A percentile compares a stretch with the other conserved stretches of the same genome.
Conservation (phyloP, 1,139 yeast species). For the Meyerozyma sp. region DNA sequence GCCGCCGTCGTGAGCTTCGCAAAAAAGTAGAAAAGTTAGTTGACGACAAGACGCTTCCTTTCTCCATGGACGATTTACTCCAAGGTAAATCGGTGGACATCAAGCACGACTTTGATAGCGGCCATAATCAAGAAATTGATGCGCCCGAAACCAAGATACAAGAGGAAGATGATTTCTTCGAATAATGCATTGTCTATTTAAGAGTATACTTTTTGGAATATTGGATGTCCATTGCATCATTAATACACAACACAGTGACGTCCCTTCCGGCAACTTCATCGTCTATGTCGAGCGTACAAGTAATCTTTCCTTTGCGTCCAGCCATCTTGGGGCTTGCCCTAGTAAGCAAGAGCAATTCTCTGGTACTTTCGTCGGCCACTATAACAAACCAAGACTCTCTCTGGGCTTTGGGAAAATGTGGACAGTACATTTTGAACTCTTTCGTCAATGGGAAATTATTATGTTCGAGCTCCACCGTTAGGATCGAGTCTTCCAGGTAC, state of each 20-base stretch:
- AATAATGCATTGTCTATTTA: conserved; percentile 13
- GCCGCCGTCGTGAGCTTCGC: conserved; percentile 43
- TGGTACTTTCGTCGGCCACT: conserved; percentile 39
- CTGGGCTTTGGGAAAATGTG: conserved; percentile 84
- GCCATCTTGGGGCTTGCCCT: conserved; percentile 57
- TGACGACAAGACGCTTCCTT: conserved; percentile 48
- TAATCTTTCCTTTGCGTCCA: conserved; percentile 39
- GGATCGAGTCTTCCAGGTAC: conserved; percentile 22
- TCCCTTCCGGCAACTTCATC: conserved; percentile 41
- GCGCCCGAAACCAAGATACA: conserved; percentile 29
- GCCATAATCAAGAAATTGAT: conserved; percentile 29
- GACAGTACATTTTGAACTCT: conserved; percentile 67
- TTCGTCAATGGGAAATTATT: conserved; percentile 47
- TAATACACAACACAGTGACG: conserved; percentile 46
- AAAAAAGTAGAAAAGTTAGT: conserved; percentile 47
- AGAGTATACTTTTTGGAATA: conserved; percentile 17
- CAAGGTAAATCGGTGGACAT: conserved; percentile 37
- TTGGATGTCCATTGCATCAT: conserved; percentile 59
- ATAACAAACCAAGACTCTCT: conserved; percentile 92
- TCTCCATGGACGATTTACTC: conserved; percentile 53
- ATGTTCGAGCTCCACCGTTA: conserved; percentile 49
- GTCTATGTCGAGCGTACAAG: conserved; percentile 45
- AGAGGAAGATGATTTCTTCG: conserved; percentile 41
- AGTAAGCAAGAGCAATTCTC: conserved; percentile 55
- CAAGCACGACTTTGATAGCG: conserved; percentile 11